These are phyloP conservation scores for Quercus alba DNA, from an alignment of 306 rosid species.

Conservation along the genomic window DNA sequence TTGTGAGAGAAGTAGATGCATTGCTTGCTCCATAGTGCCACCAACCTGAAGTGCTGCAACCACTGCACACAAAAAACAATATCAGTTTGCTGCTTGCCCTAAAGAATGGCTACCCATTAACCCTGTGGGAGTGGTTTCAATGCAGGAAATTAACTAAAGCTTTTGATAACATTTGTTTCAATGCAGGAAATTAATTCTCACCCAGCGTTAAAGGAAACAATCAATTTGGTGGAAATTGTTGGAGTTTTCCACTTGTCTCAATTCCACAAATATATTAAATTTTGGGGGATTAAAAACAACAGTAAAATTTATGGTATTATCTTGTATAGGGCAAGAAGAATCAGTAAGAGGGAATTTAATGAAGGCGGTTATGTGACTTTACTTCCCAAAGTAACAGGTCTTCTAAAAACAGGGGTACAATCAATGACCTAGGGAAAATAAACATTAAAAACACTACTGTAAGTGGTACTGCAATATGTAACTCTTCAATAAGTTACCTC, in stretches of 20 bases:
- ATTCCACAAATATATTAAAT: neutral
- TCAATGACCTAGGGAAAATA: neutral
- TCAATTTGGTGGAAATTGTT: neutral
- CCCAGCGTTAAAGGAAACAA: neutral
- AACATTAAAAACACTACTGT: neutral
- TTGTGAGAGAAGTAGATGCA: constrained; percentile 40
- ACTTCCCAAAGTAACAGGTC: neutral
- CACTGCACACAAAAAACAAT: constrained; percentile 46
- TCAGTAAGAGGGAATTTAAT: neutral
- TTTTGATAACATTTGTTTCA: neutral
- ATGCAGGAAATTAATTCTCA: neutral
- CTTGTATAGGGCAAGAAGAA: neutral
- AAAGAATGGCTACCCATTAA: neutral
- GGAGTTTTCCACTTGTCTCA: neutral
- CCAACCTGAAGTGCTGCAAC: constrained; percentile 54
- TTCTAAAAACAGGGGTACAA: neutral
- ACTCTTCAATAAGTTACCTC: constrained; percentile 39
- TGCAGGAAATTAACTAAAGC: neutral
- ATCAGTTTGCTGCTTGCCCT: constrained; percentile 1
- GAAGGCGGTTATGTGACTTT: neutral
- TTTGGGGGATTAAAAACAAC: neutral
- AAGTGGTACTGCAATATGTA: neutral
- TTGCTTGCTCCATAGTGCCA: constrained; percentile 45
- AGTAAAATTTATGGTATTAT: neutral
- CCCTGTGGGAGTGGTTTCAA: neutral